Conservation (phyloP, 1,139 yeast genomes). For the Yamadazyma songkhlaensis region DNA sequence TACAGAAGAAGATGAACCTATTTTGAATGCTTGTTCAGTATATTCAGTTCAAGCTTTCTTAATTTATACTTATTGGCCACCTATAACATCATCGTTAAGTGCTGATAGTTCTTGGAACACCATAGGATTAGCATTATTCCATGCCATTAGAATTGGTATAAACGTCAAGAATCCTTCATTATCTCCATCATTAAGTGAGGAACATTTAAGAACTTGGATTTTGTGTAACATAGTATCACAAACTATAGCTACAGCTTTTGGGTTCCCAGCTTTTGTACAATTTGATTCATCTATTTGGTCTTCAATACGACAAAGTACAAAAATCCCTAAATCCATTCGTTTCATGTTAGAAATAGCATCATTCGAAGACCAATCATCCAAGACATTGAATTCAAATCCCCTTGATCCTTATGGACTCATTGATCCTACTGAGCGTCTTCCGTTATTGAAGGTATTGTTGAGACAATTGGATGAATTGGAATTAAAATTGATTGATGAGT, state of each 20-base stretch:
- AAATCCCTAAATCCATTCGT: conserved; percentile 60
- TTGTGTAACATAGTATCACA: conserved; percentile 88
- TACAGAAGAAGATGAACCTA: conserved; percentile 70
- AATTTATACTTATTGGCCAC: conserved; percentile 92
- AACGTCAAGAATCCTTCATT: conserved; percentile 50
- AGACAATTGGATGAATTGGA: conserved; percentile 77
- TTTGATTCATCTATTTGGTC: conserved; percentile 73
- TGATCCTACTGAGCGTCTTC: conserved; percentile 67
- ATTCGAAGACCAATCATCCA: conserved; percentile 82
- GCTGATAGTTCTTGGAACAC: conserved; percentile 97
- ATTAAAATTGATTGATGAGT: conserved; percentile 35
- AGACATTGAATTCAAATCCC: conserved; percentile 70
- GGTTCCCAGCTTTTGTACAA: conserved; percentile 88
- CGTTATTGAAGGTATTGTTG: conserved; percentile 66
- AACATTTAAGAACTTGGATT: conserved; percentile 90
- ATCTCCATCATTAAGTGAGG: conserved; percentile 50
- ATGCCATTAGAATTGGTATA: conserved; percentile 86
- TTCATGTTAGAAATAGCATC: conserved; percentile 81
- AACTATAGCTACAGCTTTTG: conserved; percentile 86
- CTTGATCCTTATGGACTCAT: conserved; percentile 65
- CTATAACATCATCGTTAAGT: conserved; percentile 85
- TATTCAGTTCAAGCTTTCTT: conserved; percentile 92
- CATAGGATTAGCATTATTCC: conserved; percentile 86
- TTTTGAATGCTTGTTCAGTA: conserved; percentile 86
- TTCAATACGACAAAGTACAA: conserved; percentile 40